These are phyloP conservation scores for Polytolypa hystricis DNA, from an alignment of 2,329 filamentous ascomycete species.

Conservation along the genomic window DNA sequence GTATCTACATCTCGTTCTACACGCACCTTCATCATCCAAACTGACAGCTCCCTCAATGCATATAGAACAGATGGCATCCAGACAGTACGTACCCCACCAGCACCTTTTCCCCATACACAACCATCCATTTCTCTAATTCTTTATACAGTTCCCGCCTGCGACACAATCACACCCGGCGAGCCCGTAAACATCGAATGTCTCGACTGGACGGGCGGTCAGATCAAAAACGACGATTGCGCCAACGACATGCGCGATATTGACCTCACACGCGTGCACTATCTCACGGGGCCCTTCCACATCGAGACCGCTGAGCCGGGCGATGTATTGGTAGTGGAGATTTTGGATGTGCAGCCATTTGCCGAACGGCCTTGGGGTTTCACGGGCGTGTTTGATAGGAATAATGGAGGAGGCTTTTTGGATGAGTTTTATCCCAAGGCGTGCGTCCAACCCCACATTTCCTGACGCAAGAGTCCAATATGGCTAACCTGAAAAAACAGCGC, in stretches of 20 bases:
- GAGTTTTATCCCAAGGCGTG: conserved; percentile 76
- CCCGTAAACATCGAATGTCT: conserved; percentile 89
- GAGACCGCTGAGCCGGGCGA: conserved; percentile 77
- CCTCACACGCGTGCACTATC: conserved; percentile 73
- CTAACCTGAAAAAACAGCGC: conserved; percentile 27
- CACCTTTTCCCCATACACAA: background rate
- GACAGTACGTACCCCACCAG: conserved; percentile 49
- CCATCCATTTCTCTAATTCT: background rate
- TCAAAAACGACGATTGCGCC: conserved; percentile 79
- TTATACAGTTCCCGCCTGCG: conserved; percentile 58
- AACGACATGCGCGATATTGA: conserved; percentile 80
- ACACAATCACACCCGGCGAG: conserved; percentile 67
- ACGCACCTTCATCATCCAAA: no score
- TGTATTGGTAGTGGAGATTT: conserved; percentile 76
- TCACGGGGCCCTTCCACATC: conserved; percentile 81
- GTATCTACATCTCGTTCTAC: conserved; percentile 20
- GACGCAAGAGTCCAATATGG: no score
- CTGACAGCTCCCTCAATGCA: no score
- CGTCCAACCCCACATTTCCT: conserved; percentile 17
- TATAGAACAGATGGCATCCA: conserved; percentile 82
- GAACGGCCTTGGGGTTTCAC: conserved; percentile 86
- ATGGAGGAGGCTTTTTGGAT: conserved; percentile 82
- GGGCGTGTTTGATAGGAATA: conserved; percentile 65
- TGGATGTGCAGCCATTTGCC: conserved; percentile 81
- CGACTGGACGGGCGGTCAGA: conserved; percentile 70